Evolutionary conservation across 1,284 basidiomycete species (phyloP).

Genomic region (Leccinum subrobustum): DNA sequence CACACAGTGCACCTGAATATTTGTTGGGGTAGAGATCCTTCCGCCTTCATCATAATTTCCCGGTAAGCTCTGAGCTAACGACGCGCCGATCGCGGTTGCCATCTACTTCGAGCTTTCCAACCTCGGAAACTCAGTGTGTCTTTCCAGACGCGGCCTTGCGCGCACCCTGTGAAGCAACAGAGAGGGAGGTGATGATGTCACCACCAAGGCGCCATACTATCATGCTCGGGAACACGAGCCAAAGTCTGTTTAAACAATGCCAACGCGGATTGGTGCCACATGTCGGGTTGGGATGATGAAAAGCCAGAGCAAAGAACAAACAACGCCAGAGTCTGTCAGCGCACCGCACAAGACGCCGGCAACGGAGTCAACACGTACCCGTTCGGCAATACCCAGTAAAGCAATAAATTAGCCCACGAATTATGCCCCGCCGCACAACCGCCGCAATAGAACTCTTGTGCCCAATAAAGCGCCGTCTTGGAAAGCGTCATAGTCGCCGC

Average conservation of each 20-base stretch:
- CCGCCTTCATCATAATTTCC: background rate
- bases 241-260: conserved; percentile 45
- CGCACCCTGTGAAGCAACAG: conserved; percentile 32
- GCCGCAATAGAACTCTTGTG: conserved; percentile 73
- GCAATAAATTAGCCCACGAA: conserved; percentile 45
- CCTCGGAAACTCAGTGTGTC: conserved; percentile 11
- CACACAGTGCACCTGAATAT: background rate
- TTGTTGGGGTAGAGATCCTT: background rate
- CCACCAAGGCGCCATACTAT: conserved; percentile 56
- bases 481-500: conserved; percentile 74
- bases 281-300: background rate
- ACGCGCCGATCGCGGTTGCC: background rate
- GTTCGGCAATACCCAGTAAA: conserved; percentile 78
- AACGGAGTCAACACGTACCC: conserved; percentile 48
- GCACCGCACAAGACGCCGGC: background rate
- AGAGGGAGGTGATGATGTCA: conserved; percentile 52
- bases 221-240: conserved; percentile 67
- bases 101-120: background rate
- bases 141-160: conserved; percentile 22
- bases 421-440: conserved; percentile 81
- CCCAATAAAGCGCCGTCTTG: conserved; percentile 84
- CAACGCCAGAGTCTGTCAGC: background rate
- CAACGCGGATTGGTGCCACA: background rate
- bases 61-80: background rate
- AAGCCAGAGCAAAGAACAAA: background rate